These are phyloP conservation scores for Coemansia sp. DNA, from an alignment of 192 early-diverging fungal genomes.

Conservation along the genomic window DNA sequence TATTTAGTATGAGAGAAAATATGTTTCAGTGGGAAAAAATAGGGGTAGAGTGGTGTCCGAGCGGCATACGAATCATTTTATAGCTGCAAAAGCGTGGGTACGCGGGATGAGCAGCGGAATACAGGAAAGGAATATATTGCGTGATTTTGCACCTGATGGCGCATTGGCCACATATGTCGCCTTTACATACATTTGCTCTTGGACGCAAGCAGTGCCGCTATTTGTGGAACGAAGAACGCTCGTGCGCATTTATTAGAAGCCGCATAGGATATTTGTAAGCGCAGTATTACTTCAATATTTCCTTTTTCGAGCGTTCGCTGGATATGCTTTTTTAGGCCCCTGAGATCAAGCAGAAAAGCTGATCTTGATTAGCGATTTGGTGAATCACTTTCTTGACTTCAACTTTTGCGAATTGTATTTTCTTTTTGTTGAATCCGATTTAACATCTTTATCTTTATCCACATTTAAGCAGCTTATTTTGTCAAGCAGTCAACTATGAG, in stretches of 20 bases:
- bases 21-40: neutral
- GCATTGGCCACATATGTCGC: neutral
- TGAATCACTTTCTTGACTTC: constrained; percentile 9
- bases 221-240: neutral
- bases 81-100: neutral
- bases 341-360: neutral
- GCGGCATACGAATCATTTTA: neutral
- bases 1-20: neutral
- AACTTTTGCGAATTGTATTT: neutral
- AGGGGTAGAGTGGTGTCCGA: neutral
- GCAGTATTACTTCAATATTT: neutral
- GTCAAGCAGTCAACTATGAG: constrained; percentile 16
- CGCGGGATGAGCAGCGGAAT: neutral
- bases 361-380: neutral
- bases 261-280: neutral
- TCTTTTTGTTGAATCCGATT: constrained; percentile 1
- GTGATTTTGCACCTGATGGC: constrained; percentile 4
- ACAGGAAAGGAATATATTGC: neutral
- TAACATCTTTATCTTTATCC: constrained; percentile 8
- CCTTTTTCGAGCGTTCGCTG: neutral
- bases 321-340: neutral
- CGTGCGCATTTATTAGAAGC: neutral
- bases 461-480: neutral
- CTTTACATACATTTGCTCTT: neutral
- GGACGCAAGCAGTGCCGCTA: neutral